Conservation (phyloP, 441 rosid genomes). For the Erysimum cheiri region DNA sequence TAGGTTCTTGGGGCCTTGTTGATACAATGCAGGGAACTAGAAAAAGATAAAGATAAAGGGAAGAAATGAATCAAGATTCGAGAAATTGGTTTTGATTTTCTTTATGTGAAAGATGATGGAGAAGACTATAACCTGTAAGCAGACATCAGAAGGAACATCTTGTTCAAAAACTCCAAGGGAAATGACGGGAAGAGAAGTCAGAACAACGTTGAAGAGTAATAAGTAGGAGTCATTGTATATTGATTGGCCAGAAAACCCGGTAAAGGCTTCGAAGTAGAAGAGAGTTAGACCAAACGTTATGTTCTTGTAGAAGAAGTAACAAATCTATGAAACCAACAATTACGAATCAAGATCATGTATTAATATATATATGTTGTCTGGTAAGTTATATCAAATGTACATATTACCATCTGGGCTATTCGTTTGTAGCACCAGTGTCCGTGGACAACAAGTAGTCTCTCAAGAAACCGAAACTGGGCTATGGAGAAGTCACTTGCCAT, state of each 20-base stretch:
- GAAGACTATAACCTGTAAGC: conserved; percentile 76
- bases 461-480: conserved; percentile 91
- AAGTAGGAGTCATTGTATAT: conserved; percentile 91
- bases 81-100: neutral
- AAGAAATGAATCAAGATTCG: conserved; percentile 1
- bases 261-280: conserved; percentile 96
- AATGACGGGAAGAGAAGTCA: conserved; percentile 91
- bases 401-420: conserved; percentile 90
- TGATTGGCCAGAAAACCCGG: conserved; percentile 94
- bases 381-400: conserved; percentile 20
- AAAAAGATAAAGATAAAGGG: conserved; percentile 37
- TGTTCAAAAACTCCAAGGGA: conserved; percentile 96
- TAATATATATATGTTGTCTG: neutral
- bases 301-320: conserved; percentile 99
- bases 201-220: conserved; percentile 89
- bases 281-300: conserved; percentile 96
- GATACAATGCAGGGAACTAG: conserved; percentile 97
- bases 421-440: conserved; percentile 99
- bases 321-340: conserved; percentile 57
- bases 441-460: conserved; percentile 94
- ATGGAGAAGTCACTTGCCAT: conserved; percentile 98
- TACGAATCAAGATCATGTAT: conserved; percentile 19
- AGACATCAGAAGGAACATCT: conserved; percentile 93
- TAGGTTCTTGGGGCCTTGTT: conserved; percentile 92
- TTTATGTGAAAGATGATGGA: neutral